phyloP scores from a whole-genome alignment of 106 monocot genomes.

The Alisma plantagoaquatica region DNA sequence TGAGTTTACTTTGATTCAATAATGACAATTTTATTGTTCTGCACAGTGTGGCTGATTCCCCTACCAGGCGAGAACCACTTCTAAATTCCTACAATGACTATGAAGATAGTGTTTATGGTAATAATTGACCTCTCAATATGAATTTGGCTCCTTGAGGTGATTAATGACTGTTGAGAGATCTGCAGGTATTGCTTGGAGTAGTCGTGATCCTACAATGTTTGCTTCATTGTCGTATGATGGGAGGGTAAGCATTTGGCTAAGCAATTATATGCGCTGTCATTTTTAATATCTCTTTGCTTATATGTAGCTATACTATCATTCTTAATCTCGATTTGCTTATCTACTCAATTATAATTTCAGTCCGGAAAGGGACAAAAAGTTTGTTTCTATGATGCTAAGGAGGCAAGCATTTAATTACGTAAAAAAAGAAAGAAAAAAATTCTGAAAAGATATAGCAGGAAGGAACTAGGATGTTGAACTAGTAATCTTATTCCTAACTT shows the following conservation, averaged over 20 bases:
- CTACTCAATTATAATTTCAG: background rate
- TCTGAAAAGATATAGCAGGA: background rate
- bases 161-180: conserved; percentile 4
- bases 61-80: conserved; percentile 48
- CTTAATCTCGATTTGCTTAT: background rate
- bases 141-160: too few species aligned
- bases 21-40: too few species aligned
- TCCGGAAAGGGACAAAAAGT: too few species aligned
- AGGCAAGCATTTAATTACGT: too few species aligned
- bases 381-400: background rate
- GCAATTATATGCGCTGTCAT: too few species aligned
- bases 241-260: conserved; percentile 79
- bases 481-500: background rate
- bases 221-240: conserved; percentile 98
- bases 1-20: too few species aligned
- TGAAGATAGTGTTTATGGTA: conserved; percentile 98
- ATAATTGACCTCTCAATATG: too few species aligned
- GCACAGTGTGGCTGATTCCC: conserved; percentile 52
- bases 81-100: conserved; percentile 81
- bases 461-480: background rate
- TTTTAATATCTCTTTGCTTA: background rate
- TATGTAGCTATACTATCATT: background rate
- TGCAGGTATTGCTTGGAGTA: conserved; percentile 93
- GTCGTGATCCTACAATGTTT: conserved; percentile 61
- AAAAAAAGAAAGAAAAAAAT: too few species aligned